Evolutionary conservation across 140 eudicot genomes (phyloP).

Genomic region (Cichorium intybus): DNA sequence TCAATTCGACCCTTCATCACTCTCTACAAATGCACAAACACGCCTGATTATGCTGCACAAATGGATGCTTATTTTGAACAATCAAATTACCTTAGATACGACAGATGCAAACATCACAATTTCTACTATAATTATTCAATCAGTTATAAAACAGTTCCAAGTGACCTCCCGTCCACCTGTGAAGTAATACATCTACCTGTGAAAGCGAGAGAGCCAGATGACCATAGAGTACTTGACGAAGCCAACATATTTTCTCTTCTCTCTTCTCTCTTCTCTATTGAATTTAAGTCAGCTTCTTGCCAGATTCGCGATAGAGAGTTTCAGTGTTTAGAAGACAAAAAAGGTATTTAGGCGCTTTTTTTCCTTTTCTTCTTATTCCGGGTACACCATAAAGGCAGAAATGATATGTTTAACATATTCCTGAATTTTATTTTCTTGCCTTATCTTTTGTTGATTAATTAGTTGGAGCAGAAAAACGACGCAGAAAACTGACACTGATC

Average conservation of each 20-base stretch:
- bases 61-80: neutral
- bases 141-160: conserved; percentile 3
- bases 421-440: too few species aligned
- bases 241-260: neutral
- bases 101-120: neutral
- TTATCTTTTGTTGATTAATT: neutral
- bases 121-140: neutral
- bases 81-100: neutral
- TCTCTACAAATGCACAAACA: neutral
- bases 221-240: neutral
- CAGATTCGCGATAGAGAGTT: neutral
- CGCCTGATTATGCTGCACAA: neutral
- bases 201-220: too few species aligned
- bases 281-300: neutral
- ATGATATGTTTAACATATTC: neutral
- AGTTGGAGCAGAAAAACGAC: neutral
- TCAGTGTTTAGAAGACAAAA: neutral
- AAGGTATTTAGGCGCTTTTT: neutral
- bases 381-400: too few species aligned
- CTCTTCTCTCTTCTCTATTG: neutral
- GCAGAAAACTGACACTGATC: neutral
- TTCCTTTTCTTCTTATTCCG: neutral
- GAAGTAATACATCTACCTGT: conserved; percentile 18
- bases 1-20: neutral
- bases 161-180: conserved; percentile 19